phyloP scores from a whole-genome alignment of 192 early-diverging fungal species.

The Coemansia sp. region DNA sequence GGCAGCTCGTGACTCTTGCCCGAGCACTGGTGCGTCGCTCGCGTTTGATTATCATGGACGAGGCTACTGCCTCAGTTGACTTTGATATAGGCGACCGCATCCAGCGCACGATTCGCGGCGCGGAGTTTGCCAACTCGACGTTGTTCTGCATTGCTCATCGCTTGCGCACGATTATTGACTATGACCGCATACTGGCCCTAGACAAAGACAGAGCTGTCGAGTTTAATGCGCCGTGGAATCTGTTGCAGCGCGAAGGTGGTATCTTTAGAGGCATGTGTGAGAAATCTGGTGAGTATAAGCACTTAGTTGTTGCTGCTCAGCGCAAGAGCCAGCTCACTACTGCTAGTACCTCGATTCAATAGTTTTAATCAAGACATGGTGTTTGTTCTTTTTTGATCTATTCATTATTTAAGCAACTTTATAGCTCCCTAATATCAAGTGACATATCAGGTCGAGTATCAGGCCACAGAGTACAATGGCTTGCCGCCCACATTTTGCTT shows the following conservation, averaged over 20 bases:
- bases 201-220: slow-evolving; percentile 77
- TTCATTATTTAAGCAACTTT: too few species aligned
- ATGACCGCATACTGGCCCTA: slow-evolving; percentile 18
- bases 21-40: slow-evolving; percentile 73
- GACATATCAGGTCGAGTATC: too few species aligned
- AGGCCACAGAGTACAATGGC: too few species aligned
- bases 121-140: slow-evolving; percentile 53
- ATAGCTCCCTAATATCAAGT: too few species aligned
- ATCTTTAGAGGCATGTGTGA: slow-evolving; percentile 72
- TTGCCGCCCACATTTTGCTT: too few species aligned
- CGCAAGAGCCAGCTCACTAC: too few species aligned
- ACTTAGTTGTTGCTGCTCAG: slow-evolving; percentile 39
- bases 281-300: slow-evolving; percentile 40
- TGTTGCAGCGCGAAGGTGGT: slow-evolving; percentile 62
- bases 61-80: slow-evolving; percentile 59
- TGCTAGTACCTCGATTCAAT: too few species aligned
- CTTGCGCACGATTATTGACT: slow-evolving; percentile 80
- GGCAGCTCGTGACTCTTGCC: slow-evolving; percentile 77
- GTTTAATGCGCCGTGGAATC: slow-evolving; percentile 74
- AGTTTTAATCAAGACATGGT: too few species aligned
- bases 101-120: too few species aligned
- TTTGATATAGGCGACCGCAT: too few species aligned
- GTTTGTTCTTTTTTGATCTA: too few species aligned
- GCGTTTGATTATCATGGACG: slow-evolving; percentile 78
- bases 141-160: slow-evolving; percentile 90